Evolutionary conservation across 2,329 filamentous ascomycete genomes (phyloP).

Genomic region (Cryphonectria nitschkei): DNA sequence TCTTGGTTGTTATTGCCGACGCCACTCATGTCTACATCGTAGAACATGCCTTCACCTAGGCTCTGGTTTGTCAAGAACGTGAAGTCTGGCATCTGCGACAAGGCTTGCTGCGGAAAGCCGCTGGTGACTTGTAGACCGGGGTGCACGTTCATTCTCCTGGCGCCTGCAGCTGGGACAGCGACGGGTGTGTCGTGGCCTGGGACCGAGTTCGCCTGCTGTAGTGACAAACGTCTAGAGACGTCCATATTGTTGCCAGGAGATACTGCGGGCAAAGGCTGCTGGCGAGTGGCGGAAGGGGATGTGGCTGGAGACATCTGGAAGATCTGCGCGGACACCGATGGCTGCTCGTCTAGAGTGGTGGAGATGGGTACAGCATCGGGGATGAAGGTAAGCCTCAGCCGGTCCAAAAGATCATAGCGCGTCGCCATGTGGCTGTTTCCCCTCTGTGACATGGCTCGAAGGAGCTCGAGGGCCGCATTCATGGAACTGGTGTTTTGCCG

Average conservation of each 20-base stretch:
- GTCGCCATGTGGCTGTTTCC: conserved; percentile 54
- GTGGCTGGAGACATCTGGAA: not conserved
- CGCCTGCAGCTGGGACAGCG: not conserved
- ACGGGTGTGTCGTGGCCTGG: too few species aligned
- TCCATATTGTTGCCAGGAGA: not conserved
- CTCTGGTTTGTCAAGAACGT: conserved; percentile 29
- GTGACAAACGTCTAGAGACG: not conserved
- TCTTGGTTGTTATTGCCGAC: conserved; percentile 36
- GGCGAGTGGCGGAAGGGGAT: not conserved
- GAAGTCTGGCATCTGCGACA: conserved; percentile 25
- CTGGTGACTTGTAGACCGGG: not conserved
- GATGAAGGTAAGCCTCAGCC: conserved; percentile 35
- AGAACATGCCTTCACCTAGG: conserved; percentile 31
- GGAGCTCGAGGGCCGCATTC: conserved; percentile 50
- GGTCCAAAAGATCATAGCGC: conserved; percentile 40
- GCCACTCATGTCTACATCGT: conserved; percentile 36
- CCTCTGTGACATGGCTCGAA: conserved; percentile 54
- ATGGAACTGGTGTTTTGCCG: conserved; percentile 47
- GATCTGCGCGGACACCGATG: not conserved
- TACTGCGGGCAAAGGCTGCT: not conserved
- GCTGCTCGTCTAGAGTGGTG: not conserved
- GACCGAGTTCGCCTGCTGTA: not conserved
- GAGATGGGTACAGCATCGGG: conserved; percentile 21
- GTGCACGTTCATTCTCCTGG: not conserved
- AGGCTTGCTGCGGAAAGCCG: conserved; percentile 6